Base-by-base conservation (phyloP, 208 protist genomes). In the Crithidia thermophila region DNA sequence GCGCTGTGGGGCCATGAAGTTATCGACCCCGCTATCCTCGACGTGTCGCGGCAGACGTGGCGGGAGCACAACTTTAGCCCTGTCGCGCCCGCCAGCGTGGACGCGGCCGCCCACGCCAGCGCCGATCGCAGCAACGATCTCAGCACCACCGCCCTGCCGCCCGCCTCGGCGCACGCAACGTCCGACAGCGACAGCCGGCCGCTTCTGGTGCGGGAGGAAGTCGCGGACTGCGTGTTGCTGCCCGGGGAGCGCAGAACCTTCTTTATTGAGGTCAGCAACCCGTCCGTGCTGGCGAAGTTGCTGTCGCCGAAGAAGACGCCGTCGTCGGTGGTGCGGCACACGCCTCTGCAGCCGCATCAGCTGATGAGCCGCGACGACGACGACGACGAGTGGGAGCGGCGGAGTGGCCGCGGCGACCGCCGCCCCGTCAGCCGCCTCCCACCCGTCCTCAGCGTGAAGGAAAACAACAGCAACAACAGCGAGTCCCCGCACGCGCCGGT, bases 161-260 rank as follows among this genome's bases (percentile, higher is more conserved):
- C 11, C 13, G n/a, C 0, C 30, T 37, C n/a, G 23, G 18, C 18
- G 18, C n/a, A 14, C 1, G 45, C 3, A 16, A 11, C 30, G 5
- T 21, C 16, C 21, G 28, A 21, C 25, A 39, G 50, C 20, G 59
- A 75, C 20, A 34, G 65, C 20, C 62, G 70, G 9, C 75, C 71
- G 33, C 27, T 76, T 27, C 36, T 79, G 9, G 47, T 79, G 45
- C 60, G 51, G 1, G 71, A 81, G 20, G 73, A 72, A 23, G 34
- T 91, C 30, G 71, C 76, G 2, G 81, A 91, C 60, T 69, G 74
- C 52, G 59, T 87, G 21, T 62, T 87, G 23, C 67, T 82, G 9
- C 85, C 85, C 16, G 81, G 81, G n/a, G 75, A 87, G 43, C 53
- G 62, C 14, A 47, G 60, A 0, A 58, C 42, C 40, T 59, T 86